These are phyloP conservation scores for Ceratobasidium sp. DNA, from an alignment of 1,284 basidiomycete species.

Conservation along the genomic window DNA sequence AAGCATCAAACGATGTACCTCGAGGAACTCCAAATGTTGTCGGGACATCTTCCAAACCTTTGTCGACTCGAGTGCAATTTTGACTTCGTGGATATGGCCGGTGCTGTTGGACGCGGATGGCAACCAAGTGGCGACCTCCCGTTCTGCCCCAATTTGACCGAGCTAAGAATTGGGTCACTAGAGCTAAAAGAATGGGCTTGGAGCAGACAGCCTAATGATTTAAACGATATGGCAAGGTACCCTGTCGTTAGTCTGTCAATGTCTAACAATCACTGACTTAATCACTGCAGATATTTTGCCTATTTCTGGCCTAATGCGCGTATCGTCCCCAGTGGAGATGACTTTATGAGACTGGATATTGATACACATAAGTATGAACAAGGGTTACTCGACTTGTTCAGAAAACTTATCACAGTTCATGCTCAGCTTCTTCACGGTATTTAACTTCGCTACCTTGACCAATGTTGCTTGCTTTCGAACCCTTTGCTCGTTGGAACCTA, in stretches of 20 bases:
- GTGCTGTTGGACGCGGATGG: not conserved
- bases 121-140: not conserved
- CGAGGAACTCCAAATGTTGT: not conserved
- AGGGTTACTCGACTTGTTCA: not conserved
- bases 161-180: not conserved
- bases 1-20: not conserved
- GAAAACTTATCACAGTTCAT: not conserved
- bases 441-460: not conserved
- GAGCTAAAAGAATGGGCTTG: not conserved
- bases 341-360: not conserved
- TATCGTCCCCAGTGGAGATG: not conserved
- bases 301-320: conserved; percentile 13
- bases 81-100: not conserved
- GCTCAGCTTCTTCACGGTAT: not conserved
- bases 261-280: not conserved
- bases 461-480: not conserved
- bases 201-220: not conserved
- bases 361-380: not conserved
- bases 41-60: not conserved
- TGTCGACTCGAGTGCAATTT: not conserved
- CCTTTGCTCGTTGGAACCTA: not conserved
- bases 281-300: not conserved
- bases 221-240: conserved; percentile 14
- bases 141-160: not conserved
- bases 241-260: not conserved